Evolutionary conservation across 1,284 basidiomycete genomes (phyloP), one percentile per base, ranked within the genome.

Genomic region (Albatrellus sp.): DNA sequence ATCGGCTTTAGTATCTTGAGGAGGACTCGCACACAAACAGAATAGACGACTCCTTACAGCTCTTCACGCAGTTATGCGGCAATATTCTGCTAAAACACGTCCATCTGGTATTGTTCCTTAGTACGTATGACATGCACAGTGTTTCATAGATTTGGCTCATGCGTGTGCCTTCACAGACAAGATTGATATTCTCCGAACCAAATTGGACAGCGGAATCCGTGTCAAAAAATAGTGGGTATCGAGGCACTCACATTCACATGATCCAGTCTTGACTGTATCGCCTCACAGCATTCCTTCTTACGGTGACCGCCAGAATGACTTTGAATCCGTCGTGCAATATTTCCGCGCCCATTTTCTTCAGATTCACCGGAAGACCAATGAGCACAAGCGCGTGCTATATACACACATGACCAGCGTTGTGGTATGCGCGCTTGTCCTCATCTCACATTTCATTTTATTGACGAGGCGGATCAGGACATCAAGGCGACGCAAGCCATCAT

Each of bases 291-390:
- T 89, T 55, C 78, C 86, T 10, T 88, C 85, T 2, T 89, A 82
- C 50, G 84, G 81, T 20, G 75, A 86, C 47, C 76, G 86, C 17
- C 62, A 73, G 11, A 88, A 89, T 57, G 83, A 87, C 52, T 86
- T 80, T 53, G 81, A 86, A 46, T 70, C 80, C 1, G 82, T 85
- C 6, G 76, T 86, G 28, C 75, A 80, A 50, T 89, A 89, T 59
- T 89, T 89, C 72, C 77, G 80, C 7, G 80, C 84, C 16, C 86
- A 89, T 53, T 88, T 88, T 62, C 64, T 84, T 43, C 84, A 88
- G 56, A 83, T 85, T 9, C 84, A 88, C 57, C 68, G 80, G 51
- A 71, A 72, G 51, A 87, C 82, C 49, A 87, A 87, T 53, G 80
- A 85, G 55, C 82, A 78, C 55, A 73, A 77, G 42, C 73, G 83